phyloP scores from a whole-genome alignment of 2,329 filamentous ascomycete species.

The Lecanosticta acicola region DNA sequence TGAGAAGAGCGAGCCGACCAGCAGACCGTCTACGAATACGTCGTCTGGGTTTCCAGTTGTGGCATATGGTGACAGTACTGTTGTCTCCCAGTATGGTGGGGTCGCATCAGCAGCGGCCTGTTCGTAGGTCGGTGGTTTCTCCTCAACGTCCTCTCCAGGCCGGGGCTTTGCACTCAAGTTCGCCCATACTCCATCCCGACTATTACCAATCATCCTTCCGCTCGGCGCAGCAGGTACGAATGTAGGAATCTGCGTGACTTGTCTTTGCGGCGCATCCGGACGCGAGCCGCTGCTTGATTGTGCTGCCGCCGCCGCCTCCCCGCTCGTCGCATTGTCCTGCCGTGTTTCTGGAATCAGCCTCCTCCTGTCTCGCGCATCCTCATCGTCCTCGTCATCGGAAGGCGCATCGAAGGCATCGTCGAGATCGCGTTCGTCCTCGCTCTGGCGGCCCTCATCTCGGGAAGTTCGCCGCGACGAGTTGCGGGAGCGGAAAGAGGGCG shows the following conservation, averaged over 20 bases:
- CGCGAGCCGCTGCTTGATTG: slow-evolving; percentile 15
- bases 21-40: slow-evolving; percentile 93
- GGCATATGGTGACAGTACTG: slow-evolving; percentile 86
- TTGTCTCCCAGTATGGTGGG: slow-evolving; percentile 98
- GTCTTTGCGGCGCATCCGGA: slow-evolving; percentile 39
- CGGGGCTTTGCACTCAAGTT: slow-evolving; percentile 91
- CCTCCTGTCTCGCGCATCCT: slow-evolving; percentile 74
- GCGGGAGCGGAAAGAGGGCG: slow-evolving; percentile 83
- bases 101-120: slow-evolving; percentile 95
- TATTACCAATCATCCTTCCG: slow-evolving; percentile 60
- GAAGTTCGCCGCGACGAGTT: slow-evolving; percentile 61
- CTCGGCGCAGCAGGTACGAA: slow-evolving; percentile 39
- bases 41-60: slow-evolving; percentile 84
- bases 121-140: slow-evolving; percentile 96
- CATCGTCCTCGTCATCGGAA: slow-evolving; percentile 60
- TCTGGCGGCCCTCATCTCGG: slow-evolving; percentile 47
- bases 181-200: slow-evolving; percentile 88
- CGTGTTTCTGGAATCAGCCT: slow-evolving; percentile 58
- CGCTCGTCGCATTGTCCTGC: slow-evolving; percentile 20
- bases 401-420: slow-evolving; percentile 78
- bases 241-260: slow-evolving; percentile 51
- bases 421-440: slow-evolving; percentile 69
- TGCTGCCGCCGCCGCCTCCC: slow-evolving; percentile 10
- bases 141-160: slow-evolving; percentile 72
- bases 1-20: slow-evolving; percentile 79